Conservation (phyloP, 352 stramenopile species). For the Phytophthora cryptogea region DNA sequence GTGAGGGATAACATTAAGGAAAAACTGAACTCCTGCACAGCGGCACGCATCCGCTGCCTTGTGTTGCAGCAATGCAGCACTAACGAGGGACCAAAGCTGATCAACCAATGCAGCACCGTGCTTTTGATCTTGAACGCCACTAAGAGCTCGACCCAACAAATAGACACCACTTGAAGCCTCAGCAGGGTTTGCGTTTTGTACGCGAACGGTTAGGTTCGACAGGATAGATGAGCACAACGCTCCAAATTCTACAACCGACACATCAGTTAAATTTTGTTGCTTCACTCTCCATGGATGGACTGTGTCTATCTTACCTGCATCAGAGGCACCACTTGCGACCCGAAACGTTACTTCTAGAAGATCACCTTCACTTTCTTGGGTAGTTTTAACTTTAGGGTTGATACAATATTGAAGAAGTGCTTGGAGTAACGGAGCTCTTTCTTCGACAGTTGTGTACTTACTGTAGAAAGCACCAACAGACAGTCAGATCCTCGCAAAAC, state of each 20-base stretch:
- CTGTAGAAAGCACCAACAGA: slow-evolving; percentile 27
- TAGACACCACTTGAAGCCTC: slow-evolving; percentile 40
- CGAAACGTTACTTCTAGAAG: slow-evolving; percentile 73
- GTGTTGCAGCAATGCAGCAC: slow-evolving; percentile 38
- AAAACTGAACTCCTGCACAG: slow-evolving; percentile 50
- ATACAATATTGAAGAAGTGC: slow-evolving; percentile 34
- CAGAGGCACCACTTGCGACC: slow-evolving; percentile 44
- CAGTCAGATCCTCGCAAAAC: slow-evolving; percentile 1
- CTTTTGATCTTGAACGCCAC: slow-evolving; percentile 39
- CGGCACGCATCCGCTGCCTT: slow-evolving; percentile 35
- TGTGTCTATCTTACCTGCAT: slow-evolving; percentile 43
- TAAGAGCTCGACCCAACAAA: slow-evolving; percentile 61
- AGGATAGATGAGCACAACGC: slow-evolving; percentile 58
- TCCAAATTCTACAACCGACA: slow-evolving; percentile 45
- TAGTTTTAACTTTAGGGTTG: slow-evolving; percentile 12
- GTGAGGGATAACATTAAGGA: slow-evolving; percentile 45
- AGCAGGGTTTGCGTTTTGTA: slow-evolving; percentile 34
- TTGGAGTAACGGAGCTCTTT: slow-evolving; percentile 51
- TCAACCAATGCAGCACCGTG: slow-evolving; percentile 41
- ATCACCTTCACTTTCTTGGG: slow-evolving; percentile 40
- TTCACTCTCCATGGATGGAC: background rate
- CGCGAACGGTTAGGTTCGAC: slow-evolving; percentile 31
- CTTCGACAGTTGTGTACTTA: slow-evolving; percentile 64
- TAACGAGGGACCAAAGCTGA: slow-evolving; percentile 59
- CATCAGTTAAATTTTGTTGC: slow-evolving; percentile 7